These are phyloP conservation scores for Cenchrus purpureus DNA, from an alignment of 176 grass and related monocot species.

Conservation along the genomic window DNA sequence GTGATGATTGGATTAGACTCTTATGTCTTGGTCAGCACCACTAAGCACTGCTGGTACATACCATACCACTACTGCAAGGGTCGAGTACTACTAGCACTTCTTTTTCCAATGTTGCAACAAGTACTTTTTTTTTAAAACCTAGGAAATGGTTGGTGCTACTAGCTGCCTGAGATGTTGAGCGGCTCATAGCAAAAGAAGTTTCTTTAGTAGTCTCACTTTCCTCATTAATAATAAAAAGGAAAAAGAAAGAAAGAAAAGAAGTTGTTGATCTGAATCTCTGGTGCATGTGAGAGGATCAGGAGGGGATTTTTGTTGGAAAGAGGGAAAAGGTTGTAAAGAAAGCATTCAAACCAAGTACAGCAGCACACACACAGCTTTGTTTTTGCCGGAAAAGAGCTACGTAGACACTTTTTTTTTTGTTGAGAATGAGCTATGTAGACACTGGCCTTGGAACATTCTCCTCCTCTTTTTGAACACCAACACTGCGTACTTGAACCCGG, in stretches of 20 bases:
- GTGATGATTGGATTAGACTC: neutral
- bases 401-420: no score
- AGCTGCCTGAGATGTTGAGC: neutral
- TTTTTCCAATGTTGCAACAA: neutral
- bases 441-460: neutral
- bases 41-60: neutral
- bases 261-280: neutral
- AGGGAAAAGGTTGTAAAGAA: neutral
- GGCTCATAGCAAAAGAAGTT: constrained; percentile 7
- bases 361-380: neutral
- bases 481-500: no score
- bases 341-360: constrained; percentile 37
- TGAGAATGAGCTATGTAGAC: neutral
- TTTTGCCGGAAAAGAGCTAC: neutral
- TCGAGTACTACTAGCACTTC: neutral
- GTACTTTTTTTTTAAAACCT: neutral
- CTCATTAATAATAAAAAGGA: neutral
- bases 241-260: neutral
- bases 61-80: no score
- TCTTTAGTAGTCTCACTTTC: neutral
- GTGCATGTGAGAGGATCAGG: constrained; percentile 37
- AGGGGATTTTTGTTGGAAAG: neutral
- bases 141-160: neutral
- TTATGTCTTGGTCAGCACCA: neutral
- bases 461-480: no score